A percentile compares a stretch with the other conserved stretches of the same genome.
Conservation (phyloP, 768 basidiomycete genomes). For the Boletus rex-veris region DNA sequence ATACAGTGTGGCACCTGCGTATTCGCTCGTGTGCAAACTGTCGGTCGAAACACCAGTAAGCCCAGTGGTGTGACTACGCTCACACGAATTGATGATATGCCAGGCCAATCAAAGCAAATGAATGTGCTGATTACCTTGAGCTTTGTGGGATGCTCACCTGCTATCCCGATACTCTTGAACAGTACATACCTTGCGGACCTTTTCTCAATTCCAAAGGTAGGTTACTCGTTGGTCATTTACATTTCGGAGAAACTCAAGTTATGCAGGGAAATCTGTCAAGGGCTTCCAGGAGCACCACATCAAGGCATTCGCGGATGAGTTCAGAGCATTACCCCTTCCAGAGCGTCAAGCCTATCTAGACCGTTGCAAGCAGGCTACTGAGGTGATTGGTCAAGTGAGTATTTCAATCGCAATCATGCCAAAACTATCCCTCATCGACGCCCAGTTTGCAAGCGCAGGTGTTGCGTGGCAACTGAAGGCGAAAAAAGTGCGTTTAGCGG, state of each 20-base stretch:
- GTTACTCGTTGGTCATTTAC: background rate
- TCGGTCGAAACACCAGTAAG: constrained; percentile 25
- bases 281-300: constrained; percentile 22
- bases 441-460: constrained; percentile 25
- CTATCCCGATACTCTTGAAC: constrained; percentile 9
- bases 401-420: background rate
- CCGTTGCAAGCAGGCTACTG: constrained; percentile 7
- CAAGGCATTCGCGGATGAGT: constrained; percentile 13
- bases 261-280: constrained; percentile 15
- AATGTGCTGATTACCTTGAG: constrained; percentile 3
- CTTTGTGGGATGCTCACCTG: constrained; percentile 10
- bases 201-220: constrained; percentile 25
- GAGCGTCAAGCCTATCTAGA: constrained; percentile 22
- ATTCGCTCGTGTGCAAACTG: constrained; percentile 31
- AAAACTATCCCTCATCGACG: constrained; percentile 6
- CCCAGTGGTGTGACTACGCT: background rate
- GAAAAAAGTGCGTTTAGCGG: constrained; percentile 17
- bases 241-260: constrained; percentile 3
- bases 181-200: constrained; percentile 27
- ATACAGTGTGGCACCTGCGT: constrained; percentile 33
- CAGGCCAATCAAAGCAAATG: constrained; percentile 20
- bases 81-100: background rate
- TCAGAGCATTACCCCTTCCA: constrained; percentile 9
- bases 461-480: constrained; percentile 23
- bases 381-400: constrained; percentile 12